Evolutionary conservation across 352 stramenopile genomes (phyloP).

Genomic region (Globisporangium rhizosaccharum): DNA sequence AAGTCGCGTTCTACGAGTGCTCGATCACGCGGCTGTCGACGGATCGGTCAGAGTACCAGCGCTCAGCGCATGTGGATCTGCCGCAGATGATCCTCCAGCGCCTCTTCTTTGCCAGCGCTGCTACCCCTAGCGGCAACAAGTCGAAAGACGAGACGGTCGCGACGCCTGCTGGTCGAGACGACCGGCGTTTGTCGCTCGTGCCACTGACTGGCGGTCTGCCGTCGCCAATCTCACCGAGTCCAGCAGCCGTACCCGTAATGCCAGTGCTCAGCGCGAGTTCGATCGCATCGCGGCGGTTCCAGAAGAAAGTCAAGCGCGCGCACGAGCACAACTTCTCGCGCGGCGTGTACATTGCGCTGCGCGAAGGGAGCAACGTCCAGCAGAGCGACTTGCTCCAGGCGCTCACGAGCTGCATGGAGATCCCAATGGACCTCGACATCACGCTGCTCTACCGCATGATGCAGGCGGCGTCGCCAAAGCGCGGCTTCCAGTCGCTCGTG

Average conservation of each 20-base stretch:
- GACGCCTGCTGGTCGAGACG: neutral
- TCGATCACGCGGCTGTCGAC: constrained; percentile 55
- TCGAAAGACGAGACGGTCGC: neutral
- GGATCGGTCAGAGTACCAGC: constrained; percentile 27
- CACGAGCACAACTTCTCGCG: constrained; percentile 88
- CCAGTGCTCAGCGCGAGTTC: constrained; percentile 16
- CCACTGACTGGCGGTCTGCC: constrained; percentile 10
- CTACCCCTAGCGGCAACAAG: constrained; percentile 4
- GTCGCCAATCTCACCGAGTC: constrained; percentile 6
- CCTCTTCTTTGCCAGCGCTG: constrained; percentile 1
- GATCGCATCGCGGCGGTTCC: constrained; percentile 47
- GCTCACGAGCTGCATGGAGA: constrained; percentile 79
- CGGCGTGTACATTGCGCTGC: constrained; percentile 77
- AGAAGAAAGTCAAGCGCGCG: constrained; percentile 78
- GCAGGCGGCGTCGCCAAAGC: constrained; percentile 26
- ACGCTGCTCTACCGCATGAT: constrained; percentile 85
- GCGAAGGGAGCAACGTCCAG: constrained; percentile 66
- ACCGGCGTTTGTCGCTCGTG: neutral
- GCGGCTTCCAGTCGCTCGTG: constrained; percentile 23
- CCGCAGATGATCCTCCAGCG: constrained; percentile 42
- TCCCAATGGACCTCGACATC: constrained; percentile 83
- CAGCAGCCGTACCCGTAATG: neutral
- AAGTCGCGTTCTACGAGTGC: constrained; percentile 86
- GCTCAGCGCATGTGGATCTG: constrained; percentile 23
- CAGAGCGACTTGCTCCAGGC: constrained; percentile 85